Conservation (phyloP, 352 stramenopile genomes). For the Globisporangium nunn region DNA sequence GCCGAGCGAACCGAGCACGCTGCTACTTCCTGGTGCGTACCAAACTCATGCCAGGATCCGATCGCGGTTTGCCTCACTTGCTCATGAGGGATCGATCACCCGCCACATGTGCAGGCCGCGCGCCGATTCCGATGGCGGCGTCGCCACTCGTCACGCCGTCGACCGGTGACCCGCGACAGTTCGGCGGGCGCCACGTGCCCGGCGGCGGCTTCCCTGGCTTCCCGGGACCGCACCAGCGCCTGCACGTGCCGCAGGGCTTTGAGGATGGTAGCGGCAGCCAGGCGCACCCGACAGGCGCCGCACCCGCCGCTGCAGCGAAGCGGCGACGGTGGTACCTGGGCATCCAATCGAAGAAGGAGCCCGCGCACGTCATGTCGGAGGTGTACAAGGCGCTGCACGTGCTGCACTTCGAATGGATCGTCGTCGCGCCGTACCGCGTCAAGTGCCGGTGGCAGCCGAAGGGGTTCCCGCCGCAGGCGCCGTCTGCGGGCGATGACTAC, state of each 20-base stretch:
- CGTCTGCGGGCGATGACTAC: slow-evolving; percentile 12
- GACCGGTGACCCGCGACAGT: slow-evolving; percentile 45
- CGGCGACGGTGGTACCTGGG: slow-evolving; percentile 96
- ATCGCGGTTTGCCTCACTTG: too few relatives aligned
- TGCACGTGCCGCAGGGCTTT: slow-evolving; percentile 19
- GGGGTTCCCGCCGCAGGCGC: slow-evolving; percentile 13
- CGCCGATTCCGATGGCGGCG: slow-evolving; percentile 73
- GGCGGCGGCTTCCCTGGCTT: slow-evolving; percentile 10
- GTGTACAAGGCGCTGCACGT: slow-evolving; percentile 98
- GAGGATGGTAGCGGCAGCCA: slow-evolving; percentile 18
- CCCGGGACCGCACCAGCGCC: slow-evolving; percentile 6
- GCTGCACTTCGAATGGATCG: slow-evolving; percentile 96
- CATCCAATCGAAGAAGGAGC: slow-evolving; percentile 99
- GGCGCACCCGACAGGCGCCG: slow-evolving; percentile 2
- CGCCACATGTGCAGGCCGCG: slow-evolving; percentile 25
- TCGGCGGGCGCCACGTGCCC: slow-evolving; percentile 43
- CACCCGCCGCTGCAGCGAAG: slow-evolving; percentile 38
- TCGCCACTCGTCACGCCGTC: slow-evolving; percentile 70
- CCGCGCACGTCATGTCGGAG: slow-evolving; percentile 98
- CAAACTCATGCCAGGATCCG: too few relatives aligned
- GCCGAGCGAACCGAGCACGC: slow-evolving; percentile 48
- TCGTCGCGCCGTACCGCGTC: slow-evolving; percentile 95
- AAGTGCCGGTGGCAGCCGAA: slow-evolving; percentile 94
- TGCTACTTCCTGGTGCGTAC: slow-evolving; percentile 46
- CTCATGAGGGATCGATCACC: too few relatives aligned